Evolutionary conservation across 257 asterid species (phyloP).

Genomic region (Dorcoceras hygrometricum): DNA sequence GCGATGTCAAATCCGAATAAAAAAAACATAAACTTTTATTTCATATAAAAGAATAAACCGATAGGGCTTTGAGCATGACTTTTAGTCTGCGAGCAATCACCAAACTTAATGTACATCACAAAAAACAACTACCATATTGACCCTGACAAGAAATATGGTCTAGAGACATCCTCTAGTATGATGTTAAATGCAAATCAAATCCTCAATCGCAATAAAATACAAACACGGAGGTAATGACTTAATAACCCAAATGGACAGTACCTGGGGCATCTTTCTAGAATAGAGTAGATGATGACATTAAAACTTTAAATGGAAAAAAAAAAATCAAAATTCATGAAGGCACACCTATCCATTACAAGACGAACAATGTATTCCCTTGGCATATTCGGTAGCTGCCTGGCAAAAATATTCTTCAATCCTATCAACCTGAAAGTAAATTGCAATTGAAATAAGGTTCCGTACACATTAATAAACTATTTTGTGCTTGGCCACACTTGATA

Average conservation of each 20-base stretch:
- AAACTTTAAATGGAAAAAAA: not conserved
- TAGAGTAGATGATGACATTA: not conserved
- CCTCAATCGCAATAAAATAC: not conserved
- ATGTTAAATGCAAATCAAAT: slow-evolving; percentile 1
- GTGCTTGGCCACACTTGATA: not conserved
- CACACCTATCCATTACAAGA: slow-evolving; percentile 97
- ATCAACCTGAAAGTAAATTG: slow-evolving; percentile 61
- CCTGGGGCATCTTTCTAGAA: not conserved
- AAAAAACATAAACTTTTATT: too few species aligned
- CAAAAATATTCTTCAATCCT: slow-evolving; percentile 94
- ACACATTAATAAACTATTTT: not conserved
- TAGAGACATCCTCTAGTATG: slow-evolving; percentile 2
- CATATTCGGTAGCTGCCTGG: slow-evolving; percentile 96
- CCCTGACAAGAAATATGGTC: slow-evolving; percentile 8
- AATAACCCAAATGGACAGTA: slow-evolving; percentile 3
- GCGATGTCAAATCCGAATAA: not conserved
- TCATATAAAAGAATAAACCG: not conserved
- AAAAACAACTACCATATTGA: not conserved
- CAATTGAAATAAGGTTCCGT: slow-evolving; percentile 10
- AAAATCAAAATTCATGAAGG: slow-evolving; percentile 20
- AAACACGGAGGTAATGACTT: not conserved
- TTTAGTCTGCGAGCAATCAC: not conserved
- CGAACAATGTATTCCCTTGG: slow-evolving; percentile 99
- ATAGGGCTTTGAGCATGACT: not conserved
- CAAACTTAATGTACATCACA: not conserved